Evolutionary conservation across 163 green algal species (phyloP), one percentile per base, ranked within the genome.

Genomic region (Scenedesmus sp.): DNA sequence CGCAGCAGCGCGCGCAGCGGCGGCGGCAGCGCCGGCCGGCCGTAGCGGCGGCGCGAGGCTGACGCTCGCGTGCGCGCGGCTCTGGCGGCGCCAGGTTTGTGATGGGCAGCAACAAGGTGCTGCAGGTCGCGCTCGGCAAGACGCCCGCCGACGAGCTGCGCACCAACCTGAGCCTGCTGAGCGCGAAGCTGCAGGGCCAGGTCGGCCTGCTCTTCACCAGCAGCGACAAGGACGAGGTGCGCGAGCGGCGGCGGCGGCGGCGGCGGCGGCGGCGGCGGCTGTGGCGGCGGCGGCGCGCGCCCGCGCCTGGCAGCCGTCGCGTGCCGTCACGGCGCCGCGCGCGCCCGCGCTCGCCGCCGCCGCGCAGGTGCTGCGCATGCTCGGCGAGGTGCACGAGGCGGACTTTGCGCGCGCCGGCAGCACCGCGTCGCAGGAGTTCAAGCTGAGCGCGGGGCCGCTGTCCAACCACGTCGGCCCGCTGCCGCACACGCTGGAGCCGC

Each of bases 401-500:
- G 95, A 98, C 84, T 98, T 88, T 83, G 95, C 95, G 33, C 82
- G 94, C 0, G 90, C 91, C 1, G 95, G 95, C 31, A 72, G 75
- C 22, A 81, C 72, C 22, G 94, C 94, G 4, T 91, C 84, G 18
- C 82, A 93, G 33, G 85, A 90, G 70, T 95, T 96, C 75, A 78
- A 63, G 14, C 76, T 84, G 57, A 94, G 34, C 45, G 88, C 84
- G 28, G 90, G 95, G 17, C 82, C 92, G 15, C 76, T 97, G 74
- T 57, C 82, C 44, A 85, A 89, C 48, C 83, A 84, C 50, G 77
- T 66, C 54, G 87, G 90, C 15, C 93, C 94, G 6, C 84, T 98
- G 60, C 82, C 88, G 24, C 96, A 99, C 89, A 98, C 97, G 14
- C 65, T 99, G 70, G 96, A 99, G 87, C 95, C 96, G 1, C 83